Conservation (phyloP, 768 basidiomycete species). For the Galerina marginata region DNA sequence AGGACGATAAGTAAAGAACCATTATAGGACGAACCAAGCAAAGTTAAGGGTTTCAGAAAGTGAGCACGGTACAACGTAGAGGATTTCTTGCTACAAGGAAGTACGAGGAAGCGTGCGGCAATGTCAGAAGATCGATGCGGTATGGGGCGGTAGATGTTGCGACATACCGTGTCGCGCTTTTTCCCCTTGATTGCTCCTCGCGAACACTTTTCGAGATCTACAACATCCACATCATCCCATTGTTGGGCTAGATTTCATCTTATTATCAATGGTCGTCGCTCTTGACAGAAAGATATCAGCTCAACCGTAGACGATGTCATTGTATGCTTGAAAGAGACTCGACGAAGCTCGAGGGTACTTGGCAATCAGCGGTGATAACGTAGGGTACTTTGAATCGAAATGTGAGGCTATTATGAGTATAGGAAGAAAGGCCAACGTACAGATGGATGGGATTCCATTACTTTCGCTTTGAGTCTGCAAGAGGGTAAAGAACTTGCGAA, state of each 20-base stretch:
- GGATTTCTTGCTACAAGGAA: slow-evolving; percentile 42
- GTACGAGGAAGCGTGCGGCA: slow-evolving; percentile 2
- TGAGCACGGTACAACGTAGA: slow-evolving; percentile 69
- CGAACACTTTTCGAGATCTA: slow-evolving; percentile 61
- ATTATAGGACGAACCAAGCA: slow-evolving; percentile 47
- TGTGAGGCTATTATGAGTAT: too few relatives aligned
- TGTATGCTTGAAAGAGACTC: slow-evolving; percentile 75
- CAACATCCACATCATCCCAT: slow-evolving; percentile 68
- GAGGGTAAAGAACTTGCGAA: too few relatives aligned
- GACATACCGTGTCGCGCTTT: slow-evolving; percentile 55
- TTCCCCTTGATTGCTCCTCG: slow-evolving; percentile 66
- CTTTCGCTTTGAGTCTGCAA: too few relatives aligned
- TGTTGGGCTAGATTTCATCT: slow-evolving; percentile 58
- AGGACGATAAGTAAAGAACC: not conserved
- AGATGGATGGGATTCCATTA: too few relatives aligned
- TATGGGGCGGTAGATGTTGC: not conserved
- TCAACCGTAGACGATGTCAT: slow-evolving; percentile 70
- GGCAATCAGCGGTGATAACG: slow-evolving; percentile 48
- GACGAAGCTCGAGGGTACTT: slow-evolving; percentile 71
- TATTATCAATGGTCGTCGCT: not conserved
- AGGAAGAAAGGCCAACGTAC: too few relatives aligned
- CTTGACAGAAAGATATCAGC: not conserved
- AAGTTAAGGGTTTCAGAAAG: slow-evolving; percentile 71
- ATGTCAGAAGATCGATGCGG: not conserved
- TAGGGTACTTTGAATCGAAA: slow-evolving; percentile 42